Evolutionary conservation across 495 filamentous ascomycete genomes (phyloP).

Genomic region (Schizothecium vesticola): DNA sequence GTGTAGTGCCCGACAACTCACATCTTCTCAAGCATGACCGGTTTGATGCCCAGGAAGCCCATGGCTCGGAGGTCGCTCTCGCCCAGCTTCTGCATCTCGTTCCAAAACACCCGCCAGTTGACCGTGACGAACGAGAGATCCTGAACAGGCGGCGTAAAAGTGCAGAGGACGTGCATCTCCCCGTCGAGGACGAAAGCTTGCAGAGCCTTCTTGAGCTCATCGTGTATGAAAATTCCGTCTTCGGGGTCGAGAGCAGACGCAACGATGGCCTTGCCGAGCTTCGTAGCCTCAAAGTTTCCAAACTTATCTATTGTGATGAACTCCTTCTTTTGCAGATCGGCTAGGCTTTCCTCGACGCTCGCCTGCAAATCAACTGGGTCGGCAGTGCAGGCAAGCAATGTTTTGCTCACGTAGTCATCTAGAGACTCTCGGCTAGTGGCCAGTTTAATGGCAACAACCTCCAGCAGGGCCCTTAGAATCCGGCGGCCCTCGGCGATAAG

Average conservation of each 20-base stretch:
- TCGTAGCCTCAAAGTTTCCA: constrained; percentile 53
- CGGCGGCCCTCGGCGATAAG: constrained; percentile 63
- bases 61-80: constrained; percentile 67
- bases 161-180: constrained; percentile 80
- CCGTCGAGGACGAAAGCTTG: constrained; percentile 77
- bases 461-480: constrained; percentile 66
- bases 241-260: constrained; percentile 68
- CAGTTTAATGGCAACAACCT: constrained; percentile 66
- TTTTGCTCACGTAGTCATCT: constrained; percentile 64
- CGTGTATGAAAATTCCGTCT: constrained; percentile 70
- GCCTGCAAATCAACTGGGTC: constrained; percentile 38
- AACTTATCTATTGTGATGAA: constrained; percentile 53
- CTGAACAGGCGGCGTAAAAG: constrained; percentile 65
- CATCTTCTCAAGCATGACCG: constrained; percentile 67
- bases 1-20: constrained; percentile 19
- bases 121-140: constrained; percentile 45
- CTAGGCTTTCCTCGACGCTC: constrained; percentile 52
- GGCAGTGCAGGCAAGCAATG: constrained; percentile 57
- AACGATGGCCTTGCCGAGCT: constrained; percentile 66
- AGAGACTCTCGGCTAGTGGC: constrained; percentile 64
- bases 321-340: constrained; percentile 46
- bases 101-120: constrained; percentile 69
- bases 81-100: constrained; percentile 63
- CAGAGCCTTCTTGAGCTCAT: constrained; percentile 62
- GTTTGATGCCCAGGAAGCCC: constrained; percentile 63